Base-by-base conservation (phyloP, 163 green algal genomes). In the Dunaliella salina region DNA sequence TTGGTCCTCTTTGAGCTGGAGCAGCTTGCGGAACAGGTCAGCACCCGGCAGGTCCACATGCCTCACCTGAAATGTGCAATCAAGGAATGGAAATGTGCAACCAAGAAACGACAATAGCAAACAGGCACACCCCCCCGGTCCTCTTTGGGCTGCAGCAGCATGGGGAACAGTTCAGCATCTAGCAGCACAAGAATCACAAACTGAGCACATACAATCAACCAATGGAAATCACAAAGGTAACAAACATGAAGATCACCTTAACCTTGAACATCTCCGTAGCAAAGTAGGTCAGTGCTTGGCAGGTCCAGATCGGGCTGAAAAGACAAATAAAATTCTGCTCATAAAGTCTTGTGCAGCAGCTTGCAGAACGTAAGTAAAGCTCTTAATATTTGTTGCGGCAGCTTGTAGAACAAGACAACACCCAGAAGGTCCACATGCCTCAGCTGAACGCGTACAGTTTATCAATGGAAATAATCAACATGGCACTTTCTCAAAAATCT, bases 101-200 rank as follows among this genome's bases (percentile, higher is more conserved):
- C 1, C 69, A 15, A 45, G 67, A 45, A 72, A 30, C 15, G 15
- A 15, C 18, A 15, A 69, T 69, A 18, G 57, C 57, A 69, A 69
- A 99, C n/a, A n/a, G n/a, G n/a, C n/a, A n/a, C 93, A 80, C 98
- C 96, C 0, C 95, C 95, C 85, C 95, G 91, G 88, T 98, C 96
- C 32, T 96, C 91, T 88, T 95, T 96, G 34, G 98, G 92, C 90
- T 95, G 88, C 82, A 94, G 88, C 87, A 99, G 95, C 92, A 98
- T 98, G 79, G 90, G 87, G 86, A 98, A 94, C 87, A 97, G 89
- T 29, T 93, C 82, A 46, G 93, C 89, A 45, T 95, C 96, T 20
- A 93, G 93, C 63, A 96, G 88, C 59, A 99, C 88, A 86, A 98
- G 89, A 33, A 88, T 86, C 29, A 98, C 95, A n/a, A n/a, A n/a